Conservation (phyloP, 371 early-diverging fungal genomes). For the Mortierella sp. region DNA sequence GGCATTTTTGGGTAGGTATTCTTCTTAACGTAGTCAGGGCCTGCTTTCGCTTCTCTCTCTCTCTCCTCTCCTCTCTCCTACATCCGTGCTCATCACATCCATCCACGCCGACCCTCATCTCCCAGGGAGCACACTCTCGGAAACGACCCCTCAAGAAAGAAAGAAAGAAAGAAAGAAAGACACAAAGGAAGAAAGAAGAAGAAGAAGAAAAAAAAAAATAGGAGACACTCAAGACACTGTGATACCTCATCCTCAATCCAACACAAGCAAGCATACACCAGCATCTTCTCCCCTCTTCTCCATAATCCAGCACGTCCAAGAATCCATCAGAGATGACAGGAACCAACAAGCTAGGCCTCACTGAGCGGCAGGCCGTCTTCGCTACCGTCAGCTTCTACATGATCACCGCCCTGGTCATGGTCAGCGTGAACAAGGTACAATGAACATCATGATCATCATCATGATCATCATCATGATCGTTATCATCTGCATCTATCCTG, state of each 20-base stretch:
- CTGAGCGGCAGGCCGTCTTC: conserved; percentile 26
- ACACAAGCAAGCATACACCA: not conserved
- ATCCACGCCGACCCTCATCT: no score
- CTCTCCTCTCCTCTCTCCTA: no score
- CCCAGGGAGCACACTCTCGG: no score
- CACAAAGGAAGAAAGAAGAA: conserved; percentile 1
- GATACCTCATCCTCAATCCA: conserved; percentile 2
- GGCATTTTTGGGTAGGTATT: no score
- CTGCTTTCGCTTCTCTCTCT: no score
- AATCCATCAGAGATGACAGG: conserved; percentile 1
- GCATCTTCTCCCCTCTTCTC: not conserved
- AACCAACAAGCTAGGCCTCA: conserved; percentile 9
- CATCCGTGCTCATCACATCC: no score
- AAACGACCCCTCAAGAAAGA: no score
- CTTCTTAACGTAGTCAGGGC: no score
- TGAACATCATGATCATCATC: conserved; percentile 4
- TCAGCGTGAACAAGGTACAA: conserved; percentile 60
- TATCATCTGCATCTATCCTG: not conserved
- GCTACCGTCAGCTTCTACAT: conserved; percentile 58
- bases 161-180: not conserved
- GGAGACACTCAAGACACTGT: not conserved
- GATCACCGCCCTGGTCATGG: conserved; percentile 58
- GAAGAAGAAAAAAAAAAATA: not conserved
- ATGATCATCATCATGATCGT: not conserved
- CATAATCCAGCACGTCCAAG: not conserved